Conservation (phyloP, 2,329 filamentous ascomycete genomes). For the Ceratocystis destructans region DNA sequence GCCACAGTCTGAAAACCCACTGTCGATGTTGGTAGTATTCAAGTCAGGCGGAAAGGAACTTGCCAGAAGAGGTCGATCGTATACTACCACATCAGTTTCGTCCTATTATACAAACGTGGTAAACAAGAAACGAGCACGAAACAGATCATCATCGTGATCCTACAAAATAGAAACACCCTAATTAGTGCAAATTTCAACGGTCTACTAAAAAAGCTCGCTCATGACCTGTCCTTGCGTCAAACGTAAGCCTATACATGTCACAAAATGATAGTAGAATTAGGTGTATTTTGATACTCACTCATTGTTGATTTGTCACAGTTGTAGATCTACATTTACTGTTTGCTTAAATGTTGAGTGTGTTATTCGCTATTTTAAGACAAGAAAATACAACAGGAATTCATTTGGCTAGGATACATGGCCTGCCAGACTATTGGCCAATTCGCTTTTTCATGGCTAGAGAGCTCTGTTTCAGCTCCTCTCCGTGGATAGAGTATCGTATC, state of each 20-base stretch:
- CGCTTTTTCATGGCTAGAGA: constrained; percentile 1
- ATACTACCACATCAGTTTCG: background rate
- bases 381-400: background rate
- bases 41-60: background rate
- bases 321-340: background rate
- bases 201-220: no score
- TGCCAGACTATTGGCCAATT: constrained; percentile 1
- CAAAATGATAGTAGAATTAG: no score
- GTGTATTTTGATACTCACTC: no score
- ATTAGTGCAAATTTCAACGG: no score
- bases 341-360: background rate
- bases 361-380: constrained; percentile 6
- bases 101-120: background rate
- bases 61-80: background rate
- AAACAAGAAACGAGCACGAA: constrained; percentile 1
- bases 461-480: background rate
- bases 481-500: background rate
- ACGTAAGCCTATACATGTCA: no score
- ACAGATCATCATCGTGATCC: background rate
- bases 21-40: background rate
- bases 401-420: no score
- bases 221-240: no score
- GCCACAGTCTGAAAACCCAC: no score
- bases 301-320: background rate
- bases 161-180: background rate